phyloP scores from a whole-genome alignment of 345 rosid genomes.

The Arabis hirsuta region DNA sequence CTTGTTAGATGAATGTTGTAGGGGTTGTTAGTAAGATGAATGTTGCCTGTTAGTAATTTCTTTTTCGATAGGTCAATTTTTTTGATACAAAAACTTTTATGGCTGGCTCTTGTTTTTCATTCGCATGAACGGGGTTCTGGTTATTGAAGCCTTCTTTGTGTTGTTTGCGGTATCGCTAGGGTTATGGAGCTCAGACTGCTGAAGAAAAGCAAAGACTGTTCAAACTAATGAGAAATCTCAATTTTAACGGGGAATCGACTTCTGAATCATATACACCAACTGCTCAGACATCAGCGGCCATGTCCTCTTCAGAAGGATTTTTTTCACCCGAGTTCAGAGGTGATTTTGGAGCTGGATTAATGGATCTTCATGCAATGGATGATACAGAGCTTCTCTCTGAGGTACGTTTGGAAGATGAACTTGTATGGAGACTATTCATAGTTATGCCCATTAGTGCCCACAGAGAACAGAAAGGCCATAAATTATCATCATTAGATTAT shows the following conservation, averaged over 20 bases:
- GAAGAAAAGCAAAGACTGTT: conserved; percentile 98
- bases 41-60: neutral
- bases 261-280: conserved; percentile 74
- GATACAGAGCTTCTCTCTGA: conserved; percentile 95
- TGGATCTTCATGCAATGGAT: conserved; percentile 99
- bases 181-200: conserved; percentile 93
- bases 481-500: neutral
- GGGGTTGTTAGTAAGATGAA: neutral
- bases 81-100: neutral
- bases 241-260: conserved; percentile 87
- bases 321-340: conserved; percentile 93
- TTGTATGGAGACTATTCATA: conserved; percentile 6
- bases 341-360: conserved; percentile 98
- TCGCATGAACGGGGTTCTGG: neutral
- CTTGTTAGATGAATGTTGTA: neutral
- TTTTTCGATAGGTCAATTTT: conserved; percentile 1
- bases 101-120: neutral
- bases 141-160: conserved; percentile 18
- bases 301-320: conserved; percentile 72
- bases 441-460: conserved; percentile 7
- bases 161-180: conserved; percentile 51
- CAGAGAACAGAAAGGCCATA: conserved; percentile 7
- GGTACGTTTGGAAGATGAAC: conserved; percentile 50
- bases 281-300: conserved; percentile 63
- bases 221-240: conserved; percentile 92